Conservation (phyloP, 805 yeast species). For the Ascoidea asiatica region DNA sequence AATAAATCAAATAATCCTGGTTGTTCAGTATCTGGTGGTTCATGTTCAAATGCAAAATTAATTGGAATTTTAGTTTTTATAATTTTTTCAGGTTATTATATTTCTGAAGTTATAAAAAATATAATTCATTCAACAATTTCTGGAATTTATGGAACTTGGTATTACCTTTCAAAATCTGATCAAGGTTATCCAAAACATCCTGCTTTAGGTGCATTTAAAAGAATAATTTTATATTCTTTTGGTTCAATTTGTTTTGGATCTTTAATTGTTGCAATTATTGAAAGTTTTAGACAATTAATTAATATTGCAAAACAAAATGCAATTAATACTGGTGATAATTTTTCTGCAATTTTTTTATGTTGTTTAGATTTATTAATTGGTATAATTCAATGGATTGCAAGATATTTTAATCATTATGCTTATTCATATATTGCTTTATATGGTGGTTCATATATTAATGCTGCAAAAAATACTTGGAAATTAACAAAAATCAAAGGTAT, state of each 20-base stretch:
- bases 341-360: slow-evolving; percentile 38
- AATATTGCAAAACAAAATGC: slow-evolving; percentile 38
- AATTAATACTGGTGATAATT: slow-evolving; percentile 34
- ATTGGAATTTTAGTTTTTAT: slow-evolving; percentile 61
- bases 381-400: slow-evolving; percentile 63
- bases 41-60: slow-evolving; percentile 45
- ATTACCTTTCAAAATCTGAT: slow-evolving; percentile 61
- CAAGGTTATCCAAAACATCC: slow-evolving; percentile 72
- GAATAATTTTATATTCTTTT: slow-evolving; percentile 75
- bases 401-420: slow-evolving; percentile 84
- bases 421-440: slow-evolving; percentile 78
- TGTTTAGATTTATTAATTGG: slow-evolving; percentile 47
- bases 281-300: slow-evolving; percentile 45
- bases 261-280: slow-evolving; percentile 56
- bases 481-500: slow-evolving; percentile 68
- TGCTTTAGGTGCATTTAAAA: slow-evolving; percentile 64
- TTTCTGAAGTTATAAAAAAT: slow-evolving; percentile 73
- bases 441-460: slow-evolving; percentile 61
- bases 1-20: slow-evolving; percentile 38
- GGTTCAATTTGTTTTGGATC: slow-evolving; percentile 88
- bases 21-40: slow-evolving; percentile 36
- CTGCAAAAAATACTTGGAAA: slow-evolving; percentile 76
- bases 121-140: slow-evolving; percentile 70
- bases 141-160: slow-evolving; percentile 88
- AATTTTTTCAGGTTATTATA: slow-evolving; percentile 72